Base-by-base conservation (phyloP, 2,329 filamentous ascomycete genomes). In the Stachybotrys chlorohalonatus region DNA sequence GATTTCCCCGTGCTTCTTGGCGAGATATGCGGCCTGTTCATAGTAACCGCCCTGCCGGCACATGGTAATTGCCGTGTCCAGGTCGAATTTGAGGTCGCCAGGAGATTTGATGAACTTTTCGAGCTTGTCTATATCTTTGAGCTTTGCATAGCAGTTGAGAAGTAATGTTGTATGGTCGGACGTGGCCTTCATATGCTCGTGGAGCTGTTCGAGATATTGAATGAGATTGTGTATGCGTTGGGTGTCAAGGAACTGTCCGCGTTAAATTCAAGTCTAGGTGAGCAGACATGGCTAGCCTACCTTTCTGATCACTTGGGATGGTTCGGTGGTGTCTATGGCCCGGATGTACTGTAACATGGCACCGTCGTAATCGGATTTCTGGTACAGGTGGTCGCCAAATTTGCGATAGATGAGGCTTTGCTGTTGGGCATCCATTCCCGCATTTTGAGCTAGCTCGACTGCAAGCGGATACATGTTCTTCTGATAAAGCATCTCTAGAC, bases 341-440 rank as follows among this genome's bases (percentile, higher is more conserved):
- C 90, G 88, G 58, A 99, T 84, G 66, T 99, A 99, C 69, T 97
- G 94, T 63, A 95, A 87, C 95, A 99, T 99, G n/a, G 95, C 92
- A 7, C 89, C 94, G 66, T 99, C 94, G 65, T 93, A 99, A 66
- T 96, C 92, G 5, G 89, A 90, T 65, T 95, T 96, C 60, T 95
- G 90, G 64, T 99, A 97, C 4, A 97, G 73, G 64, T 93, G 89
- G 67, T 99, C 94, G 11, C 93, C 94, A 69, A 96, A 97, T 67
- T 87, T 92, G 56, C 93, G 85, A 66, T 93, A 95, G 56, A 99
- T 99, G 55, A 89, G 77, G 63, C 95, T 96, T 63, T 95, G 90
- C 68, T 96, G 90, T 50, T 86, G 76, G 3, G 75, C 72, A 68
- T 92, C 89, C 64, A 96, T 80, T 1, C 90, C 89, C 9, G 87